These are phyloP conservation scores for carrot (Daucus carota) DNA, from an alignment of 129 eudicot species.

Conservation along the genomic window DNA sequence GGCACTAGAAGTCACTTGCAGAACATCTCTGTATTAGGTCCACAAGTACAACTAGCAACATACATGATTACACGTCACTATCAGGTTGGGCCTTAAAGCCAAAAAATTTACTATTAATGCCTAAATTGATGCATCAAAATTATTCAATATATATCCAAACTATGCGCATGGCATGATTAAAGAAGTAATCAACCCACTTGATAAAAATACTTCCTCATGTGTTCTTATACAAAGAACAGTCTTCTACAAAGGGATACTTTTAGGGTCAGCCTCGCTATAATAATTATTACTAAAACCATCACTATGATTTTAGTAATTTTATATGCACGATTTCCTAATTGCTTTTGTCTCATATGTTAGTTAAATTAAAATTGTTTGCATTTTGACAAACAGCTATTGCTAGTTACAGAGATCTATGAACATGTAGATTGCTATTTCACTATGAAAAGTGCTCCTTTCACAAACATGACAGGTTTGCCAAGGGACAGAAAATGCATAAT, in stretches of 20 bases:
- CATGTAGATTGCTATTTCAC: neutral
- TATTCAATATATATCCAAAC: neutral
- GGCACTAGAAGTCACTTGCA: neutral
- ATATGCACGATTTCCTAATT: neutral
- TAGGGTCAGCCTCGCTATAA: neutral
- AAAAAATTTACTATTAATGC: neutral
- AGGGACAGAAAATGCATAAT: neutral
- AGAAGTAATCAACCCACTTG: too few species aligned
- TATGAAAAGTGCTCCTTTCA: too few species aligned
- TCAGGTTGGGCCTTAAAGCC: neutral
- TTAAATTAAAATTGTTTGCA: neutral
- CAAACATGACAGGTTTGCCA: neutral
- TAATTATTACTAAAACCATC: neutral
- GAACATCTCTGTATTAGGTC: neutral
- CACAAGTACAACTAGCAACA: neutral
- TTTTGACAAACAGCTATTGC: neutral
- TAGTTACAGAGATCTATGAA: neutral
- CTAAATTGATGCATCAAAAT: neutral
- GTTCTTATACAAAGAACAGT: neutral
- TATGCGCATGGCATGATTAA: neutral
- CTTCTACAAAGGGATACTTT: neutral
- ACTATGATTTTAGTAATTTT: neutral
- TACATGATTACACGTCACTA: neutral
- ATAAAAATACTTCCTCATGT: neutral
- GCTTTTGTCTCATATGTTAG: neutral